Conservation (phyloP, 2,329 filamentous ascomycete species). For the Canariomyces notabilis region DNA sequence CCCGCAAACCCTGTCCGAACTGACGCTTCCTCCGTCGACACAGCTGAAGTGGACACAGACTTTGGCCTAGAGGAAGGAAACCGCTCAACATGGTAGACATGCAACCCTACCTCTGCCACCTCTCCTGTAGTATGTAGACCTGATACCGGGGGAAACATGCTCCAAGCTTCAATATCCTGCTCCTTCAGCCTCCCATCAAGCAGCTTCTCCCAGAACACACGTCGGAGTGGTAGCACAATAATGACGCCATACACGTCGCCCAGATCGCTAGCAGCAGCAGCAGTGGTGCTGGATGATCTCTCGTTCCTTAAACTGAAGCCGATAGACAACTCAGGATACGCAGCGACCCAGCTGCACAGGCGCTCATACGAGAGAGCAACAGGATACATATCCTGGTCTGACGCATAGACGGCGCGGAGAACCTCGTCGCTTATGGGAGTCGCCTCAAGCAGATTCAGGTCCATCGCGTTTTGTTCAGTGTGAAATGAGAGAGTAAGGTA, state of each 20-base stretch:
- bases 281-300: neutral
- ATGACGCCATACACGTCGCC: slow-evolving; percentile 25
- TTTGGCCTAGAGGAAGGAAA: slow-evolving; percentile 10
- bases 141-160: slow-evolving; percentile 23
- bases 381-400: slow-evolving; percentile 34
- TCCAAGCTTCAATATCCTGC: slow-evolving; percentile 24
- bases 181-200: slow-evolving; percentile 29
- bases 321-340: slow-evolving; percentile 27
- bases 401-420: slow-evolving; percentile 25
- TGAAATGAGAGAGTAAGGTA: neutral
- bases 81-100: slow-evolving; percentile 35
- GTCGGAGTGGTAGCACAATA: slow-evolving; percentile 29
- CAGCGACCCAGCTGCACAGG: slow-evolving; percentile 28
- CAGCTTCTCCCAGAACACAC: slow-evolving; percentile 27
- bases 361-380: slow-evolving; percentile 29
- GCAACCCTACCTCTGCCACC: slow-evolving; percentile 27
- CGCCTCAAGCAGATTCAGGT: slow-evolving; percentile 5
- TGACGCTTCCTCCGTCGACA: neutral
- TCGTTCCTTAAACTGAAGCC: slow-evolving; percentile 17
- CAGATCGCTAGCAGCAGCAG: neutral
- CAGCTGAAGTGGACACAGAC: neutral
- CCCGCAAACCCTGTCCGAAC: slow-evolving; percentile 22
- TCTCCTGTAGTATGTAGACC: neutral
- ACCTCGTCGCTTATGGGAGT: slow-evolving; percentile 18
- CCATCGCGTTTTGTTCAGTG: neutral